These are phyloP conservation scores for Hypholoma sublateritium DNA, from an alignment of 768 basidiomycete genomes.

Conservation along the genomic window DNA sequence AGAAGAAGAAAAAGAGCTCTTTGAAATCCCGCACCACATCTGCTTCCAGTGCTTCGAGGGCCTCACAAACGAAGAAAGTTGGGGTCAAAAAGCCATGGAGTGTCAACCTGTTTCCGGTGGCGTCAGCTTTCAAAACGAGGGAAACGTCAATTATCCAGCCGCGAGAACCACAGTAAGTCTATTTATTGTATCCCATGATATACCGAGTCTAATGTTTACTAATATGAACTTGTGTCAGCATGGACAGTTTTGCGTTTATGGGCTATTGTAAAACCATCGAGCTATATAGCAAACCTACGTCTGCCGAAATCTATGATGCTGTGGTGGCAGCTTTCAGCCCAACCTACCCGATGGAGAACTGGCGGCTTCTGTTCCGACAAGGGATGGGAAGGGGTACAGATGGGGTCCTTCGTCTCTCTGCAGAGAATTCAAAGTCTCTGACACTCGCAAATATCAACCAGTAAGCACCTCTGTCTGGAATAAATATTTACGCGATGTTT, in stretches of 20 bases:
- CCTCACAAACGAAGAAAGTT: background rate
- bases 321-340: background rate
- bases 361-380: background rate
- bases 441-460: background rate
- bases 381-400: background rate
- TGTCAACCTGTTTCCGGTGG: background rate
- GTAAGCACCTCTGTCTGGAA: background rate
- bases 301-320: background rate
- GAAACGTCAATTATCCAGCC: background rate
- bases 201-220: background rate
- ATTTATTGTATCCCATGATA: too few relatives aligned
- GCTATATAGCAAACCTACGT: background rate
- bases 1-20: background rate
- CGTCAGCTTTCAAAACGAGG: background rate
- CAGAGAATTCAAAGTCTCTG: background rate
- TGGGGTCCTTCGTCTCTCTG: background rate
- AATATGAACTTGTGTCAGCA: background rate
- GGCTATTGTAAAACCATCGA: background rate
- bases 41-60: background rate
- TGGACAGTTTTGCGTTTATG: slow-evolving; percentile 1
- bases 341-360: background rate
- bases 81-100: background rate
- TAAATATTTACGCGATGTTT: too few relatives aligned
- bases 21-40: background rate
- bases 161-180: background rate